A percentile compares a stretch with the other conserved stretches of the same genome.
These are phyloP conservation scores for Cladophialophora chaetospira DNA, from an alignment of 2,329 filamentous ascomycete species.

Conservation along the genomic window DNA sequence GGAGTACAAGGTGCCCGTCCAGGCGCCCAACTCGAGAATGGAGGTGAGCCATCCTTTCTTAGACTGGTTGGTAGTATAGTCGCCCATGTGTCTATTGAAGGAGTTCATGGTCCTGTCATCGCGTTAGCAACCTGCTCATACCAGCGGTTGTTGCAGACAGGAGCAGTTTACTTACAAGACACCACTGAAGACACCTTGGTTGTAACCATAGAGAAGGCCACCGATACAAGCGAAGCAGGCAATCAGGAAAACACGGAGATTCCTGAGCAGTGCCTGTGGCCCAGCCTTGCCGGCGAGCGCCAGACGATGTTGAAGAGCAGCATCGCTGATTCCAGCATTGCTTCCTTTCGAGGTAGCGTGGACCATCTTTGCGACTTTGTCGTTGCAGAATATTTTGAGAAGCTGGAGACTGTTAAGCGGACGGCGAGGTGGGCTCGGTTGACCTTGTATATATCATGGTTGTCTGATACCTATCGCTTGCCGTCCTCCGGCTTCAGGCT, in stretches of 20 bases:
- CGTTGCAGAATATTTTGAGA: background rate
- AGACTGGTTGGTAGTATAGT: conserved; percentile 32
- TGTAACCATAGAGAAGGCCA: conserved; percentile 67
- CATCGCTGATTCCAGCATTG: conserved; percentile 30
- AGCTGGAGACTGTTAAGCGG: background rate
- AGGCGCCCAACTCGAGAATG: conserved; percentile 47
- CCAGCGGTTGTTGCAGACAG: background rate
- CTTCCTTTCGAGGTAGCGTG: conserved; percentile 15
- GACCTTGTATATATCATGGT: conserved; percentile 1
- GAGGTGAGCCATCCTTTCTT: conserved; percentile 41
- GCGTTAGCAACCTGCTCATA: background rate
- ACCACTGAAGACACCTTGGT: conserved; percentile 76
- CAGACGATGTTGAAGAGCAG: conserved; percentile 37
- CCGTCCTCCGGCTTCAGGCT: conserved; percentile 20
- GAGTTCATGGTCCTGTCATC: conserved; percentile 35
- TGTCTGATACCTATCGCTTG: background rate
- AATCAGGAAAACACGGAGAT: conserved; percentile 57
- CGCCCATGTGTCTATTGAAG: conserved; percentile 28
- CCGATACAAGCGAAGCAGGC: conserved; percentile 57
- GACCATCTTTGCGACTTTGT: conserved; percentile 27
- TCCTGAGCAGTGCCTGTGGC: conserved; percentile 53
- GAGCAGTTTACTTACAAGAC: conserved; percentile 50
- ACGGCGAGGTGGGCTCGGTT: background rate
- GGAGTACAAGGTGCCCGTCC: conserved; percentile 42
- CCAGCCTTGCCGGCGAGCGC: conserved; percentile 45